phyloP scores from a whole-genome alignment of 176 grass and related monocot genomes.

The Triticum turgidum region DNA sequence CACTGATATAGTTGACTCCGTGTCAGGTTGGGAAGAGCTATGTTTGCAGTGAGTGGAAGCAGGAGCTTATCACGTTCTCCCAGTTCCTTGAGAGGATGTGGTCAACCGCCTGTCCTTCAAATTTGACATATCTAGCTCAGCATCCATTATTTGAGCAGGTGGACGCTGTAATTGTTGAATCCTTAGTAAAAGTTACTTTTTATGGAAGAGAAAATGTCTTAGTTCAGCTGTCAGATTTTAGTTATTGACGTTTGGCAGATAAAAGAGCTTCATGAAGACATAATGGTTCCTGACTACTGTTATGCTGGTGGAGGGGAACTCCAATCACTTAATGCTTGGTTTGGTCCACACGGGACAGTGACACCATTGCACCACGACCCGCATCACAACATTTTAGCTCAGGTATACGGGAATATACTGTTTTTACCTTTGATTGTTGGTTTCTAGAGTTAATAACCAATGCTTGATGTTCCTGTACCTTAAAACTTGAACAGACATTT shows the following conservation, averaged over 20 bases:
- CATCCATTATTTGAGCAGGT: slow-evolving; percentile 98
- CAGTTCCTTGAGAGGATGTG: slow-evolving; percentile 84
- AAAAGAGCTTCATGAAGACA: slow-evolving; percentile 77
- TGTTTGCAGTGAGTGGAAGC: slow-evolving; percentile 84
- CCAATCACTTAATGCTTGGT: slow-evolving; percentile 92
- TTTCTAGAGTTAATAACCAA: not conserved
- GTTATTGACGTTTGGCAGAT: slow-evolving; percentile 54
- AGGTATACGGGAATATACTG: slow-evolving; percentile 43
- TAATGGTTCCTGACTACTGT: slow-evolving; percentile 89
- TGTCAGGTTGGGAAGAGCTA: slow-evolving; percentile 88
- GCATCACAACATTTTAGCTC: slow-evolving; percentile 93
- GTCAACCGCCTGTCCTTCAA: slow-evolving; percentile 44
- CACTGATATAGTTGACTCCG: slow-evolving; percentile 24
- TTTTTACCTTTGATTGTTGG: not conserved
- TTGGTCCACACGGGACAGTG: slow-evolving; percentile 79
- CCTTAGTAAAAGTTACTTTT: slow-evolving; percentile 1
- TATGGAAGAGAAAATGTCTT: slow-evolving; percentile 12
- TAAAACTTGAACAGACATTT: slow-evolving; percentile 11
- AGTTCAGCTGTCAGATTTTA: slow-evolving; percentile 33
- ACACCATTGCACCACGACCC: slow-evolving; percentile 93
- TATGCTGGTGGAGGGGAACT: slow-evolving; percentile 90
- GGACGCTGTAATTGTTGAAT: slow-evolving; percentile 22
- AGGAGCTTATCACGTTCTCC: slow-evolving; percentile 89
- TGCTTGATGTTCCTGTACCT: not conserved
- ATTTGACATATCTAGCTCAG: slow-evolving; percentile 88